phyloP scores from a whole-genome alignment of 495 filamentous ascomycete genomes.

The Penicillium odoratum region DNA sequence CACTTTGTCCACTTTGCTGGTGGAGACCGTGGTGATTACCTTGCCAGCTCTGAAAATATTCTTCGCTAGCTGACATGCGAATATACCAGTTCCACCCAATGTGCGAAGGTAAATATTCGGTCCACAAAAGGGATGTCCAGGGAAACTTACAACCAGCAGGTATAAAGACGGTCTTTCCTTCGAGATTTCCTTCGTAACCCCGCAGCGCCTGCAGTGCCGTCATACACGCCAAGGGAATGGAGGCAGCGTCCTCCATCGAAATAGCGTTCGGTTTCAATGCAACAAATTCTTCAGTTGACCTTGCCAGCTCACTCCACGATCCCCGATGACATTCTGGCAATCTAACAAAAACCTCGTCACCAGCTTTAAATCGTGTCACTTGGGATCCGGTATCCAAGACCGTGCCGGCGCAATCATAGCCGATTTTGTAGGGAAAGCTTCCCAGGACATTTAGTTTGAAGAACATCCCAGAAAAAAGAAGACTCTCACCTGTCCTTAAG shows the following conservation, averaged over 20 bases:
- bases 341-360: conserved; percentile 53
- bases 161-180: conserved; percentile 57
- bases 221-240: conserved; percentile 38
- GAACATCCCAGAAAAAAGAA: background rate
- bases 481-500: conserved; percentile 27
- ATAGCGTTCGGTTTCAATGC: conserved; percentile 39
- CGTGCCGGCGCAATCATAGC: conserved; percentile 48
- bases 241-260: conserved; percentile 43
- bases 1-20: conserved; percentile 51
- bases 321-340: conserved; percentile 31
- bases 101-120: conserved; percentile 1
- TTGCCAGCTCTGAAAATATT: conserved; percentile 50
- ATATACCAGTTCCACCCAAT: conserved; percentile 49
- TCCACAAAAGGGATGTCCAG: background rate
- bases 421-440: conserved; percentile 44
- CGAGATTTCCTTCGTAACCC: conserved; percentile 36
- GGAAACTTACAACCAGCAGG: conserved; percentile 39
- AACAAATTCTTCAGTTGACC: conserved; percentile 35
- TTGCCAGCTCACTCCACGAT: conserved; percentile 40
- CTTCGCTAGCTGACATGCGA: conserved; percentile 54
- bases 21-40: conserved; percentile 55
- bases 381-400: conserved; percentile 43
- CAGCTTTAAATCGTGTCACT: conserved; percentile 45
- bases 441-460: background rate
- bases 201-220: conserved; percentile 48